phyloP scores from a whole-genome alignment of 179 eudicot genomes.

The Silene coronaria region DNA sequence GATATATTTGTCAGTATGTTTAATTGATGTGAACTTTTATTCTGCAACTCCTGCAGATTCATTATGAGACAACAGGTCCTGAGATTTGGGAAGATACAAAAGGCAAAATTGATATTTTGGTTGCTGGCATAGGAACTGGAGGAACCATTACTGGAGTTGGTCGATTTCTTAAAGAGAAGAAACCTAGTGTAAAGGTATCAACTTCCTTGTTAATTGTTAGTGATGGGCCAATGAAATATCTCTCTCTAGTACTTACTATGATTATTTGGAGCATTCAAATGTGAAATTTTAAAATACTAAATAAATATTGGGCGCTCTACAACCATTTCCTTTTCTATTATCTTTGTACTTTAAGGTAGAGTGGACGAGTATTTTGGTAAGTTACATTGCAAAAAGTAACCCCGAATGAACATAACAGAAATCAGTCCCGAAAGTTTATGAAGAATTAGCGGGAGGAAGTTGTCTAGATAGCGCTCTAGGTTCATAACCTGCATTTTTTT shows the following conservation, averaged over 20 bases:
- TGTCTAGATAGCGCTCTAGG: background rate
- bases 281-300: background rate
- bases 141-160: conserved; percentile 93
- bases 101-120: conserved; percentile 80
- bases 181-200: conserved; percentile 64
- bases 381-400: background rate
- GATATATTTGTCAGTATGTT: background rate
- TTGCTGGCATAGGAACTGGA: conserved; percentile 95
- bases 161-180: conserved; percentile 62
- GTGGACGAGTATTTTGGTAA: too few species aligned
- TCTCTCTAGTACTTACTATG: background rate
- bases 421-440: background rate
- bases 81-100: conserved; percentile 97
- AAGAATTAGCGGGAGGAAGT: background rate
- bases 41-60: conserved; percentile 49
- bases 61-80: conserved; percentile 95
- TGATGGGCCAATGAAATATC: background rate
- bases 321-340: too few species aligned
- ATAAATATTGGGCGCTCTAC: too few species aligned
- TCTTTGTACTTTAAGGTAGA: too few species aligned
- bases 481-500: background rate
- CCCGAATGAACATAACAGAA: background rate
- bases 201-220: conserved; percentile 15
- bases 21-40: background rate
- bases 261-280: background rate